Percentiles rank a stretch among this genome's conserved stretches.
Conservation (phyloP, 164 flowering plant genomes). For the Euptelea pleiosperma region DNA sequence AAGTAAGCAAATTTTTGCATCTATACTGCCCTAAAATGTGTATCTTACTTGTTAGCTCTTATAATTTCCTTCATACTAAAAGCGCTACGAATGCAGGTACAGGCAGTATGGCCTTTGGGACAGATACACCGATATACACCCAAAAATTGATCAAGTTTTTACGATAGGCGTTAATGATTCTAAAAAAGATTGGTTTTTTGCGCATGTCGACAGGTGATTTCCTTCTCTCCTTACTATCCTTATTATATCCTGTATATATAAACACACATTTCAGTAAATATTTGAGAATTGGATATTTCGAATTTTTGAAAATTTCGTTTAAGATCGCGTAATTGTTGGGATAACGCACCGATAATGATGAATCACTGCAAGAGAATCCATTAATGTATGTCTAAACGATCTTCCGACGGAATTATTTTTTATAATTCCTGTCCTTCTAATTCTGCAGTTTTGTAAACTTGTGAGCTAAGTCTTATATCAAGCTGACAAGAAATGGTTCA, state of each 20-base stretch:
- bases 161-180: conserved; percentile 44
- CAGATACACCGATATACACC: conserved; percentile 50
- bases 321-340: no score
- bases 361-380: no score
- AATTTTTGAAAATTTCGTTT: no score
- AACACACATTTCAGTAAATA: no score
- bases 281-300: no score
- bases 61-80: not conserved
- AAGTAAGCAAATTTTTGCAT: conserved; percentile 29
- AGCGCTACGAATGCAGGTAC: conserved; percentile 30
- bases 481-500: not conserved
- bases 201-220: conserved; percentile 46
- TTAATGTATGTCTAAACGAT: no score
- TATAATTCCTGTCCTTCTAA: not conserved
- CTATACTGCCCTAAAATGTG: not conserved
- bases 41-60: not conserved
- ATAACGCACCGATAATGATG: no score
- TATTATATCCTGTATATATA: no score
- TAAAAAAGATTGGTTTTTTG: conserved; percentile 62
- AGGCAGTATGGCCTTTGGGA: conserved; percentile 67
- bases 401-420: not conserved
- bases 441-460: not conserved
- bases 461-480: not conserved
- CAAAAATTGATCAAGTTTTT: conserved; percentile 41
- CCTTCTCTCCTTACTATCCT: not conserved